Conservation (phyloP, 441 rosid genomes). For the Rhodomyrtus psidioides region DNA sequence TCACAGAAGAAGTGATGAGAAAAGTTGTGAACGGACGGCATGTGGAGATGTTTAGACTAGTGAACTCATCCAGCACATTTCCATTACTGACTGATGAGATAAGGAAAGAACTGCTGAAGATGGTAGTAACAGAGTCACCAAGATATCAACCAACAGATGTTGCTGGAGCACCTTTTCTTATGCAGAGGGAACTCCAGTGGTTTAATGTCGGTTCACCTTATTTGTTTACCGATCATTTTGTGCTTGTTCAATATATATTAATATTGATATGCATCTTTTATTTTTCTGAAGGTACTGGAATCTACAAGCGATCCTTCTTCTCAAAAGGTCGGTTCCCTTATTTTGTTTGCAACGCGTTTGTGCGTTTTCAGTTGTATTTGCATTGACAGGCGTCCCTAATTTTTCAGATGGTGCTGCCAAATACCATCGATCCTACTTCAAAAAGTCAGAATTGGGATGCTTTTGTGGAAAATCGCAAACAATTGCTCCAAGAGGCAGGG, state of each 20-base stretch:
- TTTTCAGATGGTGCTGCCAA: neutral
- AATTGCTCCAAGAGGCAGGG: neutral
- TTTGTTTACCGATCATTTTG: too few species aligned
- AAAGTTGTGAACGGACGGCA: rapidly evolving
- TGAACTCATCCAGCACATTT: neutral
- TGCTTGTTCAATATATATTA: neutral
- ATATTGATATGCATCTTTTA: neutral
- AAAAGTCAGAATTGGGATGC: neutral
- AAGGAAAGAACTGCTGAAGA: neutral
- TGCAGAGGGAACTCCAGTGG: neutral
- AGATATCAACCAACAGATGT: neutral
- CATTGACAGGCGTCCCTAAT: neutral
- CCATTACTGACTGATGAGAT: too few species aligned
- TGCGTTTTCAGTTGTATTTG: neutral
- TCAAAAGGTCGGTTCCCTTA: neutral
- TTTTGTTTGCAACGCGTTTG: neutral
- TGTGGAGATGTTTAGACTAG: neutral
- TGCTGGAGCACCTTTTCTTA: neutral
- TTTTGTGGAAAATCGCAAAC: neutral
- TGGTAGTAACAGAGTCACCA: neutral
- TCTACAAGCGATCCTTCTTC: neutral
- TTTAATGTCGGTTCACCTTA: neutral
- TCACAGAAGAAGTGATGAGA: rapidly evolving
- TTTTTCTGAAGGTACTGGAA: neutral
- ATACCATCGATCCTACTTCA: neutral